Conservation (phyloP, 129 eudicot species). For the Daucus carota region DNA sequence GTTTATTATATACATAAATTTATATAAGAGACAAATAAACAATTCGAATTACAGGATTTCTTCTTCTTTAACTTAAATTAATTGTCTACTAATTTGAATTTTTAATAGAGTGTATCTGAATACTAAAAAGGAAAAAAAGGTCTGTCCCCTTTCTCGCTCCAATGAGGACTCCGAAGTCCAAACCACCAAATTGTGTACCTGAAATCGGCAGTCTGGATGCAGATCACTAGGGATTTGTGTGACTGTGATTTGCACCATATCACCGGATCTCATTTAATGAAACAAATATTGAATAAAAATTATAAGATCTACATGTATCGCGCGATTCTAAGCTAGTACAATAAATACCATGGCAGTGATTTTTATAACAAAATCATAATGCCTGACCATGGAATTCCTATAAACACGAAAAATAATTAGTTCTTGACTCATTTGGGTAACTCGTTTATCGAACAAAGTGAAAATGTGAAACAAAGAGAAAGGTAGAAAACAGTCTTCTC, state of each 20-base stretch:
- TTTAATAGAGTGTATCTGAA: too few relatives aligned
- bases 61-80: too few relatives aligned
- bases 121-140: too few relatives aligned
- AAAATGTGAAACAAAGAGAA: background rate
- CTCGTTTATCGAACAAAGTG: background rate
- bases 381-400: background rate
- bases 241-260: too few relatives aligned
- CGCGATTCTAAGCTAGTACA: background rate
- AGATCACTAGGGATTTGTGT: background rate
- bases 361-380: background rate
- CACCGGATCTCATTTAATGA: background rate
- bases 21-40: too few relatives aligned
- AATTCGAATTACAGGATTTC: too few relatives aligned
- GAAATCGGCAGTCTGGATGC: background rate
- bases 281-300: background rate
- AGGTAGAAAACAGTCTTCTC: background rate
- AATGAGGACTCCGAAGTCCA: background rate
- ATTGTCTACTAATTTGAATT: too few relatives aligned
- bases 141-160: background rate
- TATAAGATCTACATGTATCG: too few relatives aligned
- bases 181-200: background rate
- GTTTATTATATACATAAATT: too few relatives aligned
- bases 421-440: background rate
- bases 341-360: background rate
- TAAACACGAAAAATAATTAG: background rate